Conservation (phyloP, 768 basidiomycete species). For the Tremella mesenterica region DNA sequence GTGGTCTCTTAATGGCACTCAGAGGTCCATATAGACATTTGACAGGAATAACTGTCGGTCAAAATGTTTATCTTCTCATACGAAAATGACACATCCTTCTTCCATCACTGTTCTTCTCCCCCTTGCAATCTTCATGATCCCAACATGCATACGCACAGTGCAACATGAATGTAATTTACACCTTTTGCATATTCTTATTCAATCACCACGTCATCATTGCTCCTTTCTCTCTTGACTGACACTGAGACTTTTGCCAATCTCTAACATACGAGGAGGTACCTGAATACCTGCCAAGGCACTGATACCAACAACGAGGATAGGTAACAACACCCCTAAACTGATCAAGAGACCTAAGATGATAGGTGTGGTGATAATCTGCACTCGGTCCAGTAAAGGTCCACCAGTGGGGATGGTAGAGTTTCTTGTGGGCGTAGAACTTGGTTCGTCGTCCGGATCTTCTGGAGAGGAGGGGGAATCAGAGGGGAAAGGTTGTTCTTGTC, state of each 20-base stretch:
- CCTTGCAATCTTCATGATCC: no score
- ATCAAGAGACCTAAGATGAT: conserved; percentile 38
- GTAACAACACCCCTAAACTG: conserved; percentile 35
- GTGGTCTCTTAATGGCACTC: conserved; percentile 87
- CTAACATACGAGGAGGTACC: conserved; percentile 42
- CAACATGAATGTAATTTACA: background rate
- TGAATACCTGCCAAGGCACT: conserved; percentile 36
- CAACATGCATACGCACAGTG: no score
- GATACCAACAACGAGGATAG: conserved; percentile 32
- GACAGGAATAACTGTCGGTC: conserved; percentile 82
- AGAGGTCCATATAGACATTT: conserved; percentile 88
- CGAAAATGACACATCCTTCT: conserved; percentile 45
- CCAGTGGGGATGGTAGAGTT: conserved; percentile 2
- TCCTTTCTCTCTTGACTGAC: conserved; percentile 41
- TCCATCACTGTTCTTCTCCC: no score
- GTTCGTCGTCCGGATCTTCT: conserved; percentile 4
- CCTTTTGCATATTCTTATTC: background rate
- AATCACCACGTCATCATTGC: conserved; percentile 13
- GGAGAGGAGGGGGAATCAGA: conserved; percentile 4
- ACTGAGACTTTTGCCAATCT: conserved; percentile 31
- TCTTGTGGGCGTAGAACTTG: conserved; percentile 4
- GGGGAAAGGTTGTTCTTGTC: conserved; percentile 36
- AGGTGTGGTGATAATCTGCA: conserved; percentile 37
- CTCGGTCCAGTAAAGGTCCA: conserved; percentile 33
- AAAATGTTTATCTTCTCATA: conserved; percentile 82